Evolutionary conservation across 768 basidiomycete species (phyloP), one percentile per base, ranked within the genome.

Genomic region (Pulveroboletus sp.): DNA sequence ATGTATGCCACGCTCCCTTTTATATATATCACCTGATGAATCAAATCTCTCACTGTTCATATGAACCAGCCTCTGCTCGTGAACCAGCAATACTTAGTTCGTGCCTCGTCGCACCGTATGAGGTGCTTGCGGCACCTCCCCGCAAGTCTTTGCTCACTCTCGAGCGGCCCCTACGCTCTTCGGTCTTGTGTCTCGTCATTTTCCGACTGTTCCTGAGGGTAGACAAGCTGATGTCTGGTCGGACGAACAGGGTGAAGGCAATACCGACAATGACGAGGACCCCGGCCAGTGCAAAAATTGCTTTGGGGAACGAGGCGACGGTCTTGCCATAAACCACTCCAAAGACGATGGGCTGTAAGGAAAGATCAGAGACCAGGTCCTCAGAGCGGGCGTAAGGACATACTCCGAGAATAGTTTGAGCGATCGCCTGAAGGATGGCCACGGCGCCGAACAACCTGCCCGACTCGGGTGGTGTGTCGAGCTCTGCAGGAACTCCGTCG

Each of bases 391-490:
- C 7, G 19, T 11, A 44, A 4, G 24, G 29, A 37, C 70, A 32
- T 54, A 77, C 77, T 35, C 73, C 77, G 17, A 79, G 44, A 35
- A 89, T 79, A 49, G 79, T 81, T 63, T 84, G 82, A 1, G 81
- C 81, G 9, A 82, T 64, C 0, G 87, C 83, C 45, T 81, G 78
- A 36, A 89, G 62, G 14, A 86, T 78, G 3, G 85, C 82, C 48
- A 89, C 70, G 1, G 85, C 85, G 13, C 86, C 86, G 47, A 90
- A 87, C 31, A 90, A 60, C 19, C 79, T 74, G 0, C 87, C 88
- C 2, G 60, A 56, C 32, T 69, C 62, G 24, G 58, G 62, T 52
- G 78, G 74, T 19, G 69, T 65, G 30, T 62, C 63, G 53, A 59
- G 50, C 14, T 55, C 54, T n/a, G 14, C 39, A 22, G 35, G 9